Evolutionary conservation across 2,329 filamentous ascomycete species (phyloP).

Genomic region (Cordyceps pruinosa): DNA sequence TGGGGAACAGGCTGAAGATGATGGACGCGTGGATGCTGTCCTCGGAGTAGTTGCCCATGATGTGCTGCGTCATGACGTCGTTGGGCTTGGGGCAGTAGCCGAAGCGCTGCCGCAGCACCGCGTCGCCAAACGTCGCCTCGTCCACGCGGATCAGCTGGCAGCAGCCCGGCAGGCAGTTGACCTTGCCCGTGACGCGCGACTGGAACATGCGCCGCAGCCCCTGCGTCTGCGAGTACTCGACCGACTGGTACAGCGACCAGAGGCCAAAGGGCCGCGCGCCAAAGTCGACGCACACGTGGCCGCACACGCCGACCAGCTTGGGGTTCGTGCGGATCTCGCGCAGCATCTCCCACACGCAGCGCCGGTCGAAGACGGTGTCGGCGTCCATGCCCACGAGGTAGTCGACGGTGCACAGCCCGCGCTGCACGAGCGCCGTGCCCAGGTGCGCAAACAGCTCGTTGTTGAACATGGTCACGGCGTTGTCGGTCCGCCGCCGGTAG

Average conservation of each 20-base stretch:
- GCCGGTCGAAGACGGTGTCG: constrained; percentile 39
- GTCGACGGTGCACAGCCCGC: constrained; percentile 33
- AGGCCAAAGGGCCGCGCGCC: constrained; percentile 33
- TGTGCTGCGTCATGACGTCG: constrained; percentile 41
- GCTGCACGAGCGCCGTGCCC: constrained; percentile 30
- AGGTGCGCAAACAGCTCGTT: constrained; percentile 36
- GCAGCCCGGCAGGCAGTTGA: constrained; percentile 42
- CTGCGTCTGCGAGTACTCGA: constrained; percentile 42
- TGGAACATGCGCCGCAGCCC: constrained; percentile 42
- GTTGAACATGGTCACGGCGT: constrained; percentile 39
- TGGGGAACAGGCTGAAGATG: constrained; percentile 39
- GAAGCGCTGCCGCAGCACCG: constrained; percentile 38
- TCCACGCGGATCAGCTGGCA: constrained; percentile 44
- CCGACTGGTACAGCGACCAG: constrained; percentile 41
- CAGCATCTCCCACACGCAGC: constrained; percentile 39
- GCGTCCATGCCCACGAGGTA: constrained; percentile 42
- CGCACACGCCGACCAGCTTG: constrained; percentile 40
- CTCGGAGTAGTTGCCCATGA: constrained; percentile 43
- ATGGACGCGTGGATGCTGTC: constrained; percentile 43
- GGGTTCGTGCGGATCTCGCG: constrained; percentile 35
- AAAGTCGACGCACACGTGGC: constrained; percentile 42
- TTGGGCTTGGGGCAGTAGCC: constrained; percentile 43
- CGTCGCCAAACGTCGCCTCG: constrained; percentile 41
- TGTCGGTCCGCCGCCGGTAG: constrained; percentile 36
- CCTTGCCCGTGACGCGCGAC: constrained; percentile 41